Base-by-base conservation (phyloP, 2,329 filamentous ascomycete species). In the Venturia nashicola region DNA sequence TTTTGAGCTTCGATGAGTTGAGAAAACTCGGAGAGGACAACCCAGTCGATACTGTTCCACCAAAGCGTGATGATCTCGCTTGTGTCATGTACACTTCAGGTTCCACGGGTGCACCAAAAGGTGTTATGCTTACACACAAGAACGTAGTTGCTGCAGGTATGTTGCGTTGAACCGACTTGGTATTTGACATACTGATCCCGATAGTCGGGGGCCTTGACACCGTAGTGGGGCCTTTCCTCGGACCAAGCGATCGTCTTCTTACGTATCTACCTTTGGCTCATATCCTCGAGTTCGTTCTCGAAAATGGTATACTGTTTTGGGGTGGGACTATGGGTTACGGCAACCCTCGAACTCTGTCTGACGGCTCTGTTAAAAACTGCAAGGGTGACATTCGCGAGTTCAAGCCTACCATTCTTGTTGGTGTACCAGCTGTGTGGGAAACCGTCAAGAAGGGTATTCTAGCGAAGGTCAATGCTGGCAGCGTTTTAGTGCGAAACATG, bases 371-470 rank as follows among this genome's bases (percentile, higher is more conserved):
- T 76, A 86, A 87, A 68, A 94, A 97, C 76, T 97, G 90, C 79
- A 85, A 87, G 69, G 93, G 94, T 69, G 94, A 99, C 70, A 96
- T 99, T 77, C 88, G 89, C 66, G 92, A 97, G 72, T 88, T 97
- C 73, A 84, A 83, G 69, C 94, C 94, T 0, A 95, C 91, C 1
- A 83, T 97, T 72, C 83, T 99, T 73, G 89, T 97, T 46, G 94
- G 94, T 74, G 94, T 99, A 3, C 94, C 94, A 1, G 92, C 95
- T 65, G 88, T 99, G 40, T 99, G 93, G 92, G 94, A 99, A 78
- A 92, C 90, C 1, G 88, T 99, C 71, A 93, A 91, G 80, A 99
- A 99, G 81, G 94, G 94, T 63, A 89, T 99, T 70, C 80, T 93
- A 67, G 77, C 80, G 70, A 91, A 91, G 76, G 86, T 97, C 66